Evolutionary conservation across 23 red algal genomes (phyloP).

Genomic region (Porphyridium purpureum): DNA sequence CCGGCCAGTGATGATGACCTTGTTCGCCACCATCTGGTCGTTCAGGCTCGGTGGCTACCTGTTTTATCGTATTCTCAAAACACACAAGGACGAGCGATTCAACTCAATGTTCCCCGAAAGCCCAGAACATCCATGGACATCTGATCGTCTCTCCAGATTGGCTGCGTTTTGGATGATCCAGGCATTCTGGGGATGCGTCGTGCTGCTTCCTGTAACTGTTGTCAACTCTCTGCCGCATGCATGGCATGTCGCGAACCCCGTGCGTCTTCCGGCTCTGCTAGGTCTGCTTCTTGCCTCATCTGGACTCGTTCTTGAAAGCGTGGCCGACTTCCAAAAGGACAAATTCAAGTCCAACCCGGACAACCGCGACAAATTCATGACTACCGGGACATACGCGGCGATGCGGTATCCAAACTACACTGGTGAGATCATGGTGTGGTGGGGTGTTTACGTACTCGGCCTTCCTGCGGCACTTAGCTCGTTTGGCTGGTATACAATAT

Average conservation of each 20-base stretch:
- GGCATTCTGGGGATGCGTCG: not conserved
- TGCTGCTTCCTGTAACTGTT: not conserved
- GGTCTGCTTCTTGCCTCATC: not conserved
- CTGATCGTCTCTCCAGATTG: not conserved
- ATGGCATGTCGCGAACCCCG: too few relatives aligned
- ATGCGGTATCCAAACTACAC: not conserved
- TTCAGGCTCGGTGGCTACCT: not conserved
- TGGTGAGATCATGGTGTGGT: not conserved
- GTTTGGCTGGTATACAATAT: slow-evolving; percentile 1
- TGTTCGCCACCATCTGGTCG: not conserved
- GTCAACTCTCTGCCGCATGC: not conserved
- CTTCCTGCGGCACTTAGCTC: too few relatives aligned
- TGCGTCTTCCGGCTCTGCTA: not conserved
- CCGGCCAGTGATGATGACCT: not conserved
- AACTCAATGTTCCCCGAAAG: not conserved
- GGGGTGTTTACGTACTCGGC: too few relatives aligned
- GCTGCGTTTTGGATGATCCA: not conserved
- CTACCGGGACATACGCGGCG: not conserved
- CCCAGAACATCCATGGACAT: not conserved
- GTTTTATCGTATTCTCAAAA: not conserved
- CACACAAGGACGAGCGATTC: not conserved
- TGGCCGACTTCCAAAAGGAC: not conserved
- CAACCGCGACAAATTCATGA: not conserved
- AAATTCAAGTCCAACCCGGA: not conserved
- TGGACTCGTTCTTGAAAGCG: not conserved